These are phyloP conservation scores for Cutaneotrichosporon sp. DNA, from an alignment of 1,284 basidiomycete genomes.

Conservation along the genomic window DNA sequence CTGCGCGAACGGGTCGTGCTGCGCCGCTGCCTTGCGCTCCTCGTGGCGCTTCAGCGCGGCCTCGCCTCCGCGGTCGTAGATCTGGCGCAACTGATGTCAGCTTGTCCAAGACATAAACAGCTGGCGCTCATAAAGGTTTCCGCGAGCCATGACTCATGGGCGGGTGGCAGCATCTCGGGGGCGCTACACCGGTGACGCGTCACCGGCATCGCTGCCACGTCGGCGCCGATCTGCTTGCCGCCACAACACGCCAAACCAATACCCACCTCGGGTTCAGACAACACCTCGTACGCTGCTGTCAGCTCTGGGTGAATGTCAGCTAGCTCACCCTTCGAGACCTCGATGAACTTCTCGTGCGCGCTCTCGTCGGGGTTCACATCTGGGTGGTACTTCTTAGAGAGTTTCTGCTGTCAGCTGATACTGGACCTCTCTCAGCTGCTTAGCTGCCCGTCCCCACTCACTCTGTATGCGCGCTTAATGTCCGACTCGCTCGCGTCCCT, in stretches of 20 bases:
- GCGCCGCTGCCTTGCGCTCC: constrained; percentile 68
- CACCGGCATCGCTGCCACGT: neutral
- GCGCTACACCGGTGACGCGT: neutral
- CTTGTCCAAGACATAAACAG: neutral
- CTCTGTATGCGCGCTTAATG: constrained; percentile 82
- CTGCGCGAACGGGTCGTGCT: constrained; percentile 88
- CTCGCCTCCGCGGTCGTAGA: constrained; percentile 91
- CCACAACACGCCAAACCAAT: neutral
- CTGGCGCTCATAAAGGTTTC: neutral
- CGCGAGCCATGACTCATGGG: too few species aligned
- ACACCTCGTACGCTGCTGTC: constrained; percentile 80
- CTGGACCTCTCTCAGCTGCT: too few species aligned
- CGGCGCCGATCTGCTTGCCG: constrained; percentile 9
- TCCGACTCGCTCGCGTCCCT: constrained; percentile 79
- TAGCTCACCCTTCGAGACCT: constrained; percentile 76
- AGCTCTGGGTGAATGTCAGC: constrained; percentile 10
- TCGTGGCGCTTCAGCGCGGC: constrained; percentile 82
- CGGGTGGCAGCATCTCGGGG: neutral
- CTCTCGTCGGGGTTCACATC: constrained; percentile 87
- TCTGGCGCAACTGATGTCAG: constrained; percentile 70
- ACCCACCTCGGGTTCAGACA: constrained; percentile 74
- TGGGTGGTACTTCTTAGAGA: constrained; percentile 87
- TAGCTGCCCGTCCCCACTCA: constrained; percentile 24
- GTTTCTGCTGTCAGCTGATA: constrained; percentile 58
- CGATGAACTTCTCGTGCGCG: constrained; percentile 81